Percentiles rank a stretch among this genome's conserved stretches.
Conservation (phyloP, 371 early-diverging fungal species). For the Mortierella polycephala region DNA sequence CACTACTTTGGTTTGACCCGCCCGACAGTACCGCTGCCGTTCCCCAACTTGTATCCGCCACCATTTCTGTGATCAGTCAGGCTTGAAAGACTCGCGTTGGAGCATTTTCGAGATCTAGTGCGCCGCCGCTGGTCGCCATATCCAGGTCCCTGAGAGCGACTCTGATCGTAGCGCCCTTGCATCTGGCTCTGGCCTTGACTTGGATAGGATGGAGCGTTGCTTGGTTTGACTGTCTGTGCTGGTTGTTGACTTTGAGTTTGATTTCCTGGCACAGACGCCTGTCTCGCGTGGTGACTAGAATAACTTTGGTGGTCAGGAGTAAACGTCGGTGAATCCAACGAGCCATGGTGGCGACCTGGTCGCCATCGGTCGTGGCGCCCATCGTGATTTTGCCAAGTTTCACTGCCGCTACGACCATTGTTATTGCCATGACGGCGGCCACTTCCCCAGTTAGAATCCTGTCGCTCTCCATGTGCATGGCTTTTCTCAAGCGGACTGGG, state of each 20-base stretch:
- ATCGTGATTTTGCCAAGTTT: conserved; percentile 19
- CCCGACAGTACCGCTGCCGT: background rate
- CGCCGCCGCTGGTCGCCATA: conserved; percentile 33
- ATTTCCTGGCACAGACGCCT: conserved; percentile 20
- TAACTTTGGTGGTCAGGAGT: background rate
- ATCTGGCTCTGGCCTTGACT: background rate
- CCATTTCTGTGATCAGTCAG: conserved; percentile 13
- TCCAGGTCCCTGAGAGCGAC: conserved; percentile 12
- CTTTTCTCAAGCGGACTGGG: conserved; percentile 4
- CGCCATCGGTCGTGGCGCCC: conserved; percentile 15
- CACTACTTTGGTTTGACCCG: conserved; percentile 9
- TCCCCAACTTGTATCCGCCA: conserved; percentile 12
- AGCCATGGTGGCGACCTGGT: conserved; percentile 6
- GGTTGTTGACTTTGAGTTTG: background rate
- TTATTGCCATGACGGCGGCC: background rate
- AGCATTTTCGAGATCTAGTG: conserved; percentile 36
- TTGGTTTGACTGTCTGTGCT: conserved; percentile 3
- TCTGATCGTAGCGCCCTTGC: conserved; percentile 4
- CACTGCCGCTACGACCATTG: conserved; percentile 4
- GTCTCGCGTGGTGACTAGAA: conserved; percentile 15
- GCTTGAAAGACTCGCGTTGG: conserved; percentile 33
- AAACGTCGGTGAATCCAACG: conserved; percentile 8
- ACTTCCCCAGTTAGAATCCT: background rate
- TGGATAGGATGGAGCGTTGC: background rate
- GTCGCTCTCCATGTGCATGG: background rate